phyloP scores from a whole-genome alignment of 129 eudicot species.

The carrot (Daucus carota) region DNA sequence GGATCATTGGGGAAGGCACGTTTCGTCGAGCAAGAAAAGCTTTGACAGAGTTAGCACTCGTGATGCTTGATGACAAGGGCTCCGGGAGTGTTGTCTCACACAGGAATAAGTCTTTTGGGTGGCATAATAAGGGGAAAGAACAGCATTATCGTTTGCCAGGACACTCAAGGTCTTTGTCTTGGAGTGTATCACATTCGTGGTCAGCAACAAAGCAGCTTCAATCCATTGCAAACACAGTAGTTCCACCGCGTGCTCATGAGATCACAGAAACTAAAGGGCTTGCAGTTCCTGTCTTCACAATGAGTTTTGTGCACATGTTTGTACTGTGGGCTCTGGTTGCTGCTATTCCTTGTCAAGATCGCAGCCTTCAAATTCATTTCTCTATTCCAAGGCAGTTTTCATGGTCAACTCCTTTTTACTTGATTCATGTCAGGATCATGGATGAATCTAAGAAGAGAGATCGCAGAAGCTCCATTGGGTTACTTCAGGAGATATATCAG shows the following conservation, averaged over 20 bases:
- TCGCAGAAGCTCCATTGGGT: conserved; percentile 45
- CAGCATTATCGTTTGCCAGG: conserved; percentile 39
- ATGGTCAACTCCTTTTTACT: conserved; percentile 54
- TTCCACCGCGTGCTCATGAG: conserved; percentile 54
- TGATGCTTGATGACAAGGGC: conserved; percentile 65
- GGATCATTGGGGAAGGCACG: conserved; percentile 56
- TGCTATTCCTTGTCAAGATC: conserved; percentile 88
- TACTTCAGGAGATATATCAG: conserved; percentile 53
- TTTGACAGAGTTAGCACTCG: conserved; percentile 61
- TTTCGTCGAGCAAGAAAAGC: conserved; percentile 76
- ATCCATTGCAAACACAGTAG: conserved; percentile 44
- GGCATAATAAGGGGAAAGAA: conserved; percentile 49
- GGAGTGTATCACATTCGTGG: conserved; percentile 88
- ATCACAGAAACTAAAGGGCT: conserved; percentile 38
- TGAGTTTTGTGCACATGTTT: conserved; percentile 66
- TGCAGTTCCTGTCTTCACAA: conserved; percentile 50
- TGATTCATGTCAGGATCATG: conserved; percentile 54
- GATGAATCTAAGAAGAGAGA: conserved; percentile 77
- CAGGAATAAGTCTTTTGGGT: conserved; percentile 64
- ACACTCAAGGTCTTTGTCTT: conserved; percentile 70
- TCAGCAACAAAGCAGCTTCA: conserved; percentile 87
- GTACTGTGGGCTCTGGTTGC: conserved; percentile 82
- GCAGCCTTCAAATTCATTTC: conserved; percentile 52
- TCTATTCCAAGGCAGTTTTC: conserved; percentile 52
- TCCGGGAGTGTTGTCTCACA: conserved; percentile 49